These are phyloP conservation scores for Pelargonium nanum DNA, from an alignment of 345 rosid species.

Conservation along the genomic window DNA sequence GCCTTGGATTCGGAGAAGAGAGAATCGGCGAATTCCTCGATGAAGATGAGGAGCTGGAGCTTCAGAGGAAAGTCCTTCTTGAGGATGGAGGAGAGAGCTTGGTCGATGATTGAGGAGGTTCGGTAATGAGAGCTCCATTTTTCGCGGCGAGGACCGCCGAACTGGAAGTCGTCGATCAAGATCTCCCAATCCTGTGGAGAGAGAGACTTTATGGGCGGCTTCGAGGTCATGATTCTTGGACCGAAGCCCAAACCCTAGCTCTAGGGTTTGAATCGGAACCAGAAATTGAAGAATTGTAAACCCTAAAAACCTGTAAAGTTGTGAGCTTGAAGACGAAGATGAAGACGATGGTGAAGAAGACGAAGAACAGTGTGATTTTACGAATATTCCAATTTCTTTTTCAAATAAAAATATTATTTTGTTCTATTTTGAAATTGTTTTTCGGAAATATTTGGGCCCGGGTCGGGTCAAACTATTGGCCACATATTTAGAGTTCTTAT, in stretches of 20 bases:
- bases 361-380: not conserved
- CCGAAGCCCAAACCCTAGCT: constrained; percentile 5
- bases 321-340: not conserved
- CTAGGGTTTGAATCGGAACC: not conserved
- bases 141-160: constrained; percentile 44
- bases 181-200: constrained; percentile 74
- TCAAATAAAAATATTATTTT: too few species aligned
- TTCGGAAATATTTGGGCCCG: too few species aligned
- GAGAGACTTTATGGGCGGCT: constrained; percentile 32
- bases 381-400: not conserved
- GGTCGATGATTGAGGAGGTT: constrained; percentile 35
- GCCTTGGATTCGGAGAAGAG: constrained; percentile 20
- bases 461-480: too few species aligned
- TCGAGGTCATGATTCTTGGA: constrained; percentile 22
- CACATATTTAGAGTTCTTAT: too few species aligned
- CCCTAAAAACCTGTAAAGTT: not conserved
- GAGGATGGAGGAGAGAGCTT: constrained; percentile 51
- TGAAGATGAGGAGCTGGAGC: constrained; percentile 58
- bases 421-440: too few species aligned
- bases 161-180: constrained; percentile 67
- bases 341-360: not conserved
- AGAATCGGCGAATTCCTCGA: constrained; percentile 53
- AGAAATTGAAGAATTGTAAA: not conserved
- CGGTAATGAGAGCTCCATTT: constrained; percentile 40
- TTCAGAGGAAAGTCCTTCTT: constrained; percentile 62